Evolutionary conservation across 1,284 basidiomycete genomes (phyloP).

Genomic region (Trichosporon inkin): DNA sequence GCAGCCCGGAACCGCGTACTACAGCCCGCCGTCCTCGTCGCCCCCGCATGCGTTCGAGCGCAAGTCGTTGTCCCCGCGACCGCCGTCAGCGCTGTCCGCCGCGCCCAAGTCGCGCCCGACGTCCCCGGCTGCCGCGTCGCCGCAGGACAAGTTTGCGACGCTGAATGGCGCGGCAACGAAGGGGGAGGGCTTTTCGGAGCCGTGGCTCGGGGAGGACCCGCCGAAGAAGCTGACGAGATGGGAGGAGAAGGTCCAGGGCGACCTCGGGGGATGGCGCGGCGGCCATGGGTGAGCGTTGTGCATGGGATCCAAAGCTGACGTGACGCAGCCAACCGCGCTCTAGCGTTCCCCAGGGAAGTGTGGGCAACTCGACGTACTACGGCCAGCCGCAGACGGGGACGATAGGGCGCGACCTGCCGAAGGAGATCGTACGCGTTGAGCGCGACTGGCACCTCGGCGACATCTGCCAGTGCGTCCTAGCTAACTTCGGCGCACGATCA

Average conservation of each 20-base stretch:
- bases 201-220: constrained; percentile 2
- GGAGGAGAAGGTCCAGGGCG: constrained; percentile 38
- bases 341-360: constrained; percentile 26
- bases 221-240: constrained; percentile 23
- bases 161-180: constrained; percentile 2
- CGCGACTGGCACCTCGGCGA: constrained; percentile 52
- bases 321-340: constrained; percentile 24
- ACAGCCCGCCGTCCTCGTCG: constrained; percentile 9
- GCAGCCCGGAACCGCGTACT: not conserved
- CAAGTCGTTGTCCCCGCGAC: constrained; percentile 1
- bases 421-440: constrained; percentile 51
- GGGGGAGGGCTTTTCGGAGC: not conserved
- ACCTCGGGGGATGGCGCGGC: constrained; percentile 43
- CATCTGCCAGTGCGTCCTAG: constrained; percentile 44
- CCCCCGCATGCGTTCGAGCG: not conserved
- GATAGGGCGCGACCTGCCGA: constrained; percentile 45
- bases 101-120: not conserved
- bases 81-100: not conserved
- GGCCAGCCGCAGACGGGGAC: constrained; percentile 35
- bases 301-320: not conserved
- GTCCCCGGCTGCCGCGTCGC: not conserved
- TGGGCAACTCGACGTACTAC: constrained; percentile 31
- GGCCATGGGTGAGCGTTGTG: constrained; percentile 46
- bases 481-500: not conserved
- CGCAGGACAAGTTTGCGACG: not conserved